Percentiles rank a stretch among this genome's conserved stretches.
These are phyloP conservation scores for Gastrolobium villosum DNA, from an alignment of 306 rosid species.

Conservation along the genomic window DNA sequence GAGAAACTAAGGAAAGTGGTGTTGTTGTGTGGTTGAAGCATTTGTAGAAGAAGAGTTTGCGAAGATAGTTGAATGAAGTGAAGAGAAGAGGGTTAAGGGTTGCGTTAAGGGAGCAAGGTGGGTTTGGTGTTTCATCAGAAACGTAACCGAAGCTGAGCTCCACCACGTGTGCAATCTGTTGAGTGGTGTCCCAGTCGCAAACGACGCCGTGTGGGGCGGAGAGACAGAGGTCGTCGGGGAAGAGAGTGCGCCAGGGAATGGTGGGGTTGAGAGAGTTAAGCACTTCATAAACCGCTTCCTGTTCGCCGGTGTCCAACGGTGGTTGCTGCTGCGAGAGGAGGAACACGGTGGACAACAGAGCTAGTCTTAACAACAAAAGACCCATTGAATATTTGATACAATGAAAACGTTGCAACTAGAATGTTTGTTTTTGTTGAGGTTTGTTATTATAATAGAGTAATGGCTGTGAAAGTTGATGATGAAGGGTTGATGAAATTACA, in stretches of 20 bases:
- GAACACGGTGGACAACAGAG: constrained; percentile 26
- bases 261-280: constrained; percentile 72
- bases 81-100: constrained; percentile 66
- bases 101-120: constrained; percentile 70
- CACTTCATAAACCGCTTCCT: constrained; percentile 57
- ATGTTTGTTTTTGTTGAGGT: no score
- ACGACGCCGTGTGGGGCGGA: constrained; percentile 76
- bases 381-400: no score
- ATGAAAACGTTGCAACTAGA: no score
- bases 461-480: not conserved
- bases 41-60: constrained; percentile 81
- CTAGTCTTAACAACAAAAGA: no score
- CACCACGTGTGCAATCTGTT: constrained; percentile 52
- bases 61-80: constrained; percentile 66
- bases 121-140: constrained; percentile 77
- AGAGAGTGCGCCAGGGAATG: constrained; percentile 73
- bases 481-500: not conserved
- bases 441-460: no score
- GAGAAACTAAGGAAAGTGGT: not conserved
- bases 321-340: constrained; percentile 60
- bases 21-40: constrained; percentile 67
- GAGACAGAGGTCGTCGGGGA: constrained; percentile 73
- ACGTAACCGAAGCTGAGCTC: constrained; percentile 80
- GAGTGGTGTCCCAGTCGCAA: constrained; percentile 58
- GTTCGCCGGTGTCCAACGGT: constrained; percentile 54